Base-by-base conservation (phyloP, 306 rosid genomes). In the Begonia peltatifolia region DNA sequence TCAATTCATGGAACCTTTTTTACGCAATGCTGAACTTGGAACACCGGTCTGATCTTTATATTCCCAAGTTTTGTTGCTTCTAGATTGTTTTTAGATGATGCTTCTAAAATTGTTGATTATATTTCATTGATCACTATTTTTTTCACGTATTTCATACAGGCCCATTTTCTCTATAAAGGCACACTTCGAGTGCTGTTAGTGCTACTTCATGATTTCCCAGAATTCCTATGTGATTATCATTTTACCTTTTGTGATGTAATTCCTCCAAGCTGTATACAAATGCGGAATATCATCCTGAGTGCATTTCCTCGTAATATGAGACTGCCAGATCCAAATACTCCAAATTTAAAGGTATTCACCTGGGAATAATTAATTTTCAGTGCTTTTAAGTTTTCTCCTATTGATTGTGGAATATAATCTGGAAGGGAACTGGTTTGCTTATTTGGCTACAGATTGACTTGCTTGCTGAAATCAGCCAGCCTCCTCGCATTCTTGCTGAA, bases 261-360 rank as follows among this genome's bases (percentile, higher is more conserved):
- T 58, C 99, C 96, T 63, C 96, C 96, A 46, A 83, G 96, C 68
- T 92, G 96, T 80, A 83, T 92, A 61, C 96, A 92, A 71, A 92
- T 86, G 96, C 80, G 99, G 52, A 92, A 86, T 68, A 92, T 92
- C 53, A 87, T 92, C 63, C 79, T 92, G 47, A 92, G 99, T 75
- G 99, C 99, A 53, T 86, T 92, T 72, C 96, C 99, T 5, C 95
- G 89, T 49, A 92, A 83, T 62, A 92, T 92, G 96, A 87, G 99
- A 78, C 78, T 92, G 44, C 96, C 99, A 12, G 96, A 86, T 77
- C 94, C 94, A 52, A 86, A 94, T 44, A 86, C 96, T 42, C 96
- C 99, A 3, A 86, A 86, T 59, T 62, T 92, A 55, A 92, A 92
- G 94, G 99, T 92, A 3, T 30, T 30, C 38, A 5, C 38, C 38